A percentile compares a stretch with the other conserved stretches of the same genome.
Conservation (phyloP, 768 basidiomycete species). For the Psilocybe azurescens region DNA sequence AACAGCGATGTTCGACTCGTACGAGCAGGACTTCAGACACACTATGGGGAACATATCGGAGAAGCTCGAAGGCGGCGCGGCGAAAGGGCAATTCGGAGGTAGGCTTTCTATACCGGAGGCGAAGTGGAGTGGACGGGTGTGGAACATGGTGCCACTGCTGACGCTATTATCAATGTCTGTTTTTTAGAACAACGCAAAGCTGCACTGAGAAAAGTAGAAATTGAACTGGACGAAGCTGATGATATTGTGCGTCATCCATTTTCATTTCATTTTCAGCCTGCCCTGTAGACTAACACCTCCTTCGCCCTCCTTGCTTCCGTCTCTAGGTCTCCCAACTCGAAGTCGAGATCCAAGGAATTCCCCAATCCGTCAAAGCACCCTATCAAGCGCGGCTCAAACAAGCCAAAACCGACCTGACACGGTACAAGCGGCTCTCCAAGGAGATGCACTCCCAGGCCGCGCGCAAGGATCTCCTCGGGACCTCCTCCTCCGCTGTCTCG, state of each 20-base stretch:
- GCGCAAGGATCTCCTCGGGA: conserved; percentile 65
- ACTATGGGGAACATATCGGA: conserved; percentile 67
- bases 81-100: conserved; percentile 69
- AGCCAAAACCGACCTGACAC: conserved; percentile 72
- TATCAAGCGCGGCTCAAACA: conserved; percentile 72
- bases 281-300: not conserved
- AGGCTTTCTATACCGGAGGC: conserved; percentile 22
- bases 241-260: conserved; percentile 71
- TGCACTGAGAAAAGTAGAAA: conserved; percentile 77
- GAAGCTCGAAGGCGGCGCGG: conserved; percentile 79
- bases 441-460: conserved; percentile 70
- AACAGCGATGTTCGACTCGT: conserved; percentile 73
- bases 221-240: conserved; percentile 93
- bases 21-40: conserved; percentile 84
- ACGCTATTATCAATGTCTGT: not conserved
- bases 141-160: no score
- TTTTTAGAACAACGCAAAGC: conserved; percentile 82
- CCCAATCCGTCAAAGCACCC: conserved; percentile 75
- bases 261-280: conserved; percentile 3
- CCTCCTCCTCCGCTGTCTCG: conserved; percentile 17
- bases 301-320: not conserved
- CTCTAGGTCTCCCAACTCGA: conserved; percentile 91
- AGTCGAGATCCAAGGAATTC: conserved; percentile 91
- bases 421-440: conserved; percentile 79
- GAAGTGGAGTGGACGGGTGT: no score